Evolutionary conservation across 345 rosid genomes (phyloP), one percentile per base, ranked within the genome.

Genomic region (Sapria himalayana): DNA sequence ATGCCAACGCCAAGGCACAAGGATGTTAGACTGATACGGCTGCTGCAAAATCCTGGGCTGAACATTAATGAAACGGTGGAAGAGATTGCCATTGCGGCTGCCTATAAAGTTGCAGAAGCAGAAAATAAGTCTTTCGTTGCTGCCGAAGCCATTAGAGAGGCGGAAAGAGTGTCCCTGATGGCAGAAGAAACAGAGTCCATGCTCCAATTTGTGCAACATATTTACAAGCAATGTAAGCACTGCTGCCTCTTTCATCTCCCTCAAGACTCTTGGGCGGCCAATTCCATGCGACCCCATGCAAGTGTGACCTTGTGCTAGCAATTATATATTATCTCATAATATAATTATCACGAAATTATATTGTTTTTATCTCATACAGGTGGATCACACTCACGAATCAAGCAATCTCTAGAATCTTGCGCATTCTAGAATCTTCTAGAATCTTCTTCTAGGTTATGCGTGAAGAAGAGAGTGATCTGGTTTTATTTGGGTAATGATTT

Each of bases 91-190:
- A 15, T 27, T 1, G 57, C 81, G 14, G 78, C 84, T 21, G 94
- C 92, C 4, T 64, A 55, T 57, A 69, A 64, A 52, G 46, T 78
- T 14, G 86, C 74, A 0, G 92, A 85, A 43, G 86, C 96, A 45
- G 96, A 81, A 59, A 77, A 75, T 42, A 81, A 71, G 52, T 59
- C 78, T 8, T 60, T 56, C 50, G 65, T 71, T 16, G 81, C 86
- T 18, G 78, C 66, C 37, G 71, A 62, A 62, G 78, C 92, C 43
- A 65, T 73, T 36, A 72, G 73, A 52, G 96, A 81, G 65, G 72
- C 73, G 7, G 92, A 73, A 52, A 69, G 78, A 57, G 44, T 71
- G 39, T 63, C 66, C 17, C 74, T 52, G 57, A 63, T 72, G 72
- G 66, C 70, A 18, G 71, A 72, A 57, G 77, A 74, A 12, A 45